Percentiles rank a stretch among this genome's conserved stretches.
phyloP scores from a whole-genome alignment of 2,329 filamentous ascomycete species.

The Ceratocystis eucalypticola region DNA sequence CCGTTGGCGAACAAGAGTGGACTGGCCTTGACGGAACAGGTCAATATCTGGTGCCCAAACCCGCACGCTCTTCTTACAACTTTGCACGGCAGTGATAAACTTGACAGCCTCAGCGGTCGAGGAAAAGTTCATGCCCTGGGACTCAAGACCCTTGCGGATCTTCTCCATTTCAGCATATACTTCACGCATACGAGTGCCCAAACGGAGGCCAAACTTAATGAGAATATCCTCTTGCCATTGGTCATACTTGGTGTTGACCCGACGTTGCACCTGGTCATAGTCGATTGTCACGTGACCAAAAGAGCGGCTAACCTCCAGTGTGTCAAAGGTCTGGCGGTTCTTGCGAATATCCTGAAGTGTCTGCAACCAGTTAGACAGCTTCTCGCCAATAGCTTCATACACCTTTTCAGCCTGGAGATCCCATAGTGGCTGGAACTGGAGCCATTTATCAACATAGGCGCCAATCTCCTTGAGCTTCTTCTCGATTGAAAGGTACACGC shows the following conservation, averaged over 20 bases:
- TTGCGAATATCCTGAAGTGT: constrained; percentile 94
- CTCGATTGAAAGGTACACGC: constrained; percentile 74
- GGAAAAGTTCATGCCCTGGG: constrained; percentile 80
- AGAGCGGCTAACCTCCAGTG: constrained; percentile 78
- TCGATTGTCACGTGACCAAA: constrained; percentile 94
- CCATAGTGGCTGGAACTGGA: constrained; percentile 97
- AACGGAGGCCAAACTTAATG: constrained; percentile 77
- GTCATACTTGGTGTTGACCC: constrained; percentile 98
- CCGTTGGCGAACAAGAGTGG: constrained; percentile 75
- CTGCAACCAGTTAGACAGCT: constrained; percentile 85
- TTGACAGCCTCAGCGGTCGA: constrained; percentile 95
- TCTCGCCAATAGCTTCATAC: constrained; percentile 80
- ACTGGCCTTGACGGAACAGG: constrained; percentile 89
- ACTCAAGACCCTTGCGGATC: constrained; percentile 77
- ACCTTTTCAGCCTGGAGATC: constrained; percentile 93
- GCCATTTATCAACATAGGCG: constrained; percentile 89
- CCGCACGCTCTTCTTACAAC: constrained; percentile 86
- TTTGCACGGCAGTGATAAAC: constrained; percentile 96
- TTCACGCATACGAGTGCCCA: constrained; percentile 82
- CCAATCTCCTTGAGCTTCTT: constrained; percentile 67
- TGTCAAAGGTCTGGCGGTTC: constrained; percentile 91
- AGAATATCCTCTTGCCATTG: constrained; percentile 98
- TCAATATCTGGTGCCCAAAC: constrained; percentile 93
- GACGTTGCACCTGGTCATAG: constrained; percentile 96
- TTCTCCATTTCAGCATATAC: constrained; percentile 85